Percentiles rank a stretch among this genome's conserved stretches.
Evolutionary conservation across 768 basidiomycete genomes (phyloP).

Genomic region (Daedalea quercina): DNA sequence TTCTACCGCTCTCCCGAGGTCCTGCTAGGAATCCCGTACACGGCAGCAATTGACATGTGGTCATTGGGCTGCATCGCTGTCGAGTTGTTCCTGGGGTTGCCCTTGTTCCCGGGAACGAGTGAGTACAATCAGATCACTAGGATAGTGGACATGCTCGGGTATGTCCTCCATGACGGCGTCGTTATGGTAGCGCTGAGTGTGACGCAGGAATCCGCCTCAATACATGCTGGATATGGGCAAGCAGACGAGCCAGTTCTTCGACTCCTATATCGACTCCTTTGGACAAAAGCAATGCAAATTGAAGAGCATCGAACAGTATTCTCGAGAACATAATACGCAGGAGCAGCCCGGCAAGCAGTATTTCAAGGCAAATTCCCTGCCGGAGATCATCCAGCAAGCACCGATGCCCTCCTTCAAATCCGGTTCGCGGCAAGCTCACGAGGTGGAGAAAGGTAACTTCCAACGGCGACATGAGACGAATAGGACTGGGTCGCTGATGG

Average conservation of each 20-base stretch:
- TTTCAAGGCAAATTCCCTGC: constrained; percentile 89
- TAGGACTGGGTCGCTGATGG: not conserved
- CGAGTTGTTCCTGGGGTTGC: constrained; percentile 93
- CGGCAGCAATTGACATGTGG: constrained; percentile 98
- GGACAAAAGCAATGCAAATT: constrained; percentile 81
- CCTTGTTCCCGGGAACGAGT: constrained; percentile 96
- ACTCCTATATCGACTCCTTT: constrained; percentile 63
- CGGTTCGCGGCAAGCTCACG: constrained; percentile 58
- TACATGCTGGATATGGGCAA: constrained; percentile 97
- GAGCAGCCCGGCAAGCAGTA: constrained; percentile 99
- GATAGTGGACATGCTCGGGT: constrained; percentile 99
- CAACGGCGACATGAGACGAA: not conserved
- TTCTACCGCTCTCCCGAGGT: constrained; percentile 99
- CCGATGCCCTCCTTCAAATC: constrained; percentile 86
- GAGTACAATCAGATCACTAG: constrained; percentile 98
- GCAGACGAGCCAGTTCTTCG: constrained; percentile 92
- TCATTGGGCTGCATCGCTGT: constrained; percentile 97
- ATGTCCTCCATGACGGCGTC: constrained; percentile 24
- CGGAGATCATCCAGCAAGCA: constrained; percentile 93
- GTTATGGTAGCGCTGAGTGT: not conserved
- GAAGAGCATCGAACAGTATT: constrained; percentile 93
- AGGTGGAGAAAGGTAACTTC: constrained; percentile 81
- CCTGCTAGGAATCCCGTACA: constrained; percentile 89
- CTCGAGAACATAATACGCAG: constrained; percentile 87
- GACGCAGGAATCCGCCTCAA: constrained; percentile 70